Conservation (phyloP, 2,329 filamentous ascomycete species). For the Aspergillus cejpii region DNA sequence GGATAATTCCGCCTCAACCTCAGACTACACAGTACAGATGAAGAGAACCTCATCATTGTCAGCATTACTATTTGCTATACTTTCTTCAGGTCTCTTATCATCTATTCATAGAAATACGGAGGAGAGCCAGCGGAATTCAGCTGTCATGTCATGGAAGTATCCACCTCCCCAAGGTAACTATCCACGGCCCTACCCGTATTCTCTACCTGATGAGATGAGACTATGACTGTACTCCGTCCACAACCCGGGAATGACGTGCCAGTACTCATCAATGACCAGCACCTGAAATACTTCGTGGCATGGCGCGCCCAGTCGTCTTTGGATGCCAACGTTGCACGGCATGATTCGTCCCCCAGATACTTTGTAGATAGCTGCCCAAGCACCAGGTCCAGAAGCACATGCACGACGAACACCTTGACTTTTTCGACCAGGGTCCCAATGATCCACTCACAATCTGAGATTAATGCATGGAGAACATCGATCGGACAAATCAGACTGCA, state of each 20-base stretch:
- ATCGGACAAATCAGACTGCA: conserved; percentile 14
- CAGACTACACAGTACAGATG: neutral
- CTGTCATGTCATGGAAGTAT: neutral
- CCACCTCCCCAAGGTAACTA: neutral
- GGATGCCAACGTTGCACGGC: conserved; percentile 18
- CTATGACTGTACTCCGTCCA: neutral
- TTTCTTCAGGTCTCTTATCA: too few species aligned
- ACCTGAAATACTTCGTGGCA: conserved; percentile 7
- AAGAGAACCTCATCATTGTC: too few species aligned
- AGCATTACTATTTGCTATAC: too few species aligned
- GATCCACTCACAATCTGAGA: conserved; percentile 5
- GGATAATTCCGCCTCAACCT: conserved; percentile 15
- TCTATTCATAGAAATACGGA: neutral
- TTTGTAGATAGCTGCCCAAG: conserved; percentile 21
- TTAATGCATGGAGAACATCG: conserved; percentile 13
- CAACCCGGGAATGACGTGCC: neutral
- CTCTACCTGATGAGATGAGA: neutral
- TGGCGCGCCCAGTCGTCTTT: conserved; percentile 11
- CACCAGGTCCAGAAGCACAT: conserved; percentile 18
- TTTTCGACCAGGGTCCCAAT: conserved; percentile 15
- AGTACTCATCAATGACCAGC: neutral
- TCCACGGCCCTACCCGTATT: too few species aligned
- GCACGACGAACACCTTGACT: conserved; percentile 14
- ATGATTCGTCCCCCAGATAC: conserved; percentile 17
- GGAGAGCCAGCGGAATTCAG: neutral